A percentile compares a stretch with the other conserved stretches of the same genome.
phyloP scores from a whole-genome alignment of 306 rosid species.

The Cicer cuneatum region DNA sequence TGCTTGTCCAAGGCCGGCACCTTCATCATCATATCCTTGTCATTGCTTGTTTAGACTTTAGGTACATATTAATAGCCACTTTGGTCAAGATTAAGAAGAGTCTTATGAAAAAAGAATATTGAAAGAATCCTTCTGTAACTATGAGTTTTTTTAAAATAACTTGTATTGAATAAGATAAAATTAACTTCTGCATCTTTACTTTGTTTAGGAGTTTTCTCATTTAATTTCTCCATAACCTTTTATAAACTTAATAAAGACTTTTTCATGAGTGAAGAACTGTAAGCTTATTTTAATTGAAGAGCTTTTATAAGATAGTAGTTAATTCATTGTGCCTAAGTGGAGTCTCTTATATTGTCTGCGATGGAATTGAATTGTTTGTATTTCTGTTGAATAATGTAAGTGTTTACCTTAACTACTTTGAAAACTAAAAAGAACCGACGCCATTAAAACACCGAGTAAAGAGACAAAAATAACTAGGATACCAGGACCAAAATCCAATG shows the following conservation, averaged over 20 bases:
- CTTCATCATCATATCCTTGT: constrained; percentile 86
- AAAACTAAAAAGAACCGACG: constrained; percentile 64
- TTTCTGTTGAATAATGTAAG: constrained; percentile 36
- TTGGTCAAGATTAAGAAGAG: background rate
- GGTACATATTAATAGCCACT: background rate
- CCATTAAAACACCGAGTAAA: constrained; percentile 52
- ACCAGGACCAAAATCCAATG: constrained; percentile 57
- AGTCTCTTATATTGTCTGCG: constrained; percentile 7
- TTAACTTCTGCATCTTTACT: background rate
- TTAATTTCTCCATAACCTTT: constrained; percentile 6
- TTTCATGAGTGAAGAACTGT: background rate
- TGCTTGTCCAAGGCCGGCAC: constrained; percentile 66
- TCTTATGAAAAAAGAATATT: background rate
- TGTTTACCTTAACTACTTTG: constrained; percentile 65
- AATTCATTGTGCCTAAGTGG: background rate
- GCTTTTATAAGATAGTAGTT: background rate
- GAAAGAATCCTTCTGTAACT: background rate
- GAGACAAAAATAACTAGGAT: constrained; percentile 56
- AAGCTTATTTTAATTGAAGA: background rate
- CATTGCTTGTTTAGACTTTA: constrained; percentile 32
- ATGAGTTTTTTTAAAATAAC: background rate
- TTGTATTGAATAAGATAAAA: constrained; percentile 5
- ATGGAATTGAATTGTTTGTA: constrained; percentile 28
- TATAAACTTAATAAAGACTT: background rate
- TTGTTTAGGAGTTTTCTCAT: background rate